Percentiles rank a stretch among this genome's conserved stretches.
These are phyloP conservation scores for Leishmania lainsoni DNA, from an alignment of 208 protist genomes.

Conservation along the genomic window DNA sequence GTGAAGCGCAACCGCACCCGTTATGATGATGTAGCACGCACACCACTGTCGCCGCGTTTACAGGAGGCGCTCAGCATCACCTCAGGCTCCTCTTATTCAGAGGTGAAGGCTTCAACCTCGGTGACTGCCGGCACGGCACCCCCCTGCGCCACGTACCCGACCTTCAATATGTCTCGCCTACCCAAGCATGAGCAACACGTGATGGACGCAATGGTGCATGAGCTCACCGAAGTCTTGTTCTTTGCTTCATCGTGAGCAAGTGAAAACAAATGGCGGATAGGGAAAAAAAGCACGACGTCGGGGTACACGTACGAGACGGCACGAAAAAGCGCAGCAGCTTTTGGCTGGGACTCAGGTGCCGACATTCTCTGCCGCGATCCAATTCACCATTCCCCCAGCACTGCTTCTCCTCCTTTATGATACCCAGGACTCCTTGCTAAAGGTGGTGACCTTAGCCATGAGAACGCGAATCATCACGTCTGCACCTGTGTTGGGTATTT, in stretches of 20 bases:
- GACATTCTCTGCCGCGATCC: background rate
- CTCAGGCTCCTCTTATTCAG: background rate
- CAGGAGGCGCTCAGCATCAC: background rate
- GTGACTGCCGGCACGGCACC: slow-evolving; percentile 23
- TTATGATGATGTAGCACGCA: slow-evolving; percentile 5
- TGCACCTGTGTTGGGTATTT: background rate
- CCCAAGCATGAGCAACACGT: slow-evolving; percentile 78
- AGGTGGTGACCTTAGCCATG: background rate
- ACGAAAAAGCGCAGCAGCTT: background rate
- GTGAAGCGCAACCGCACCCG: slow-evolving; percentile 65
- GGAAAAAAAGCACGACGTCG: background rate
- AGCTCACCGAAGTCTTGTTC: slow-evolving; percentile 68
- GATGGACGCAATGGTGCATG: slow-evolving; percentile 66
- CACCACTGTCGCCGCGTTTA: background rate
- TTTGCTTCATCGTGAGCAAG: slow-evolving; percentile 34
- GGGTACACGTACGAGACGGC: background rate
- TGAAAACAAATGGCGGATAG: background rate
- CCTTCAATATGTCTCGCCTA: slow-evolving; percentile 50
- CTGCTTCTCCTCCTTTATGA: background rate
- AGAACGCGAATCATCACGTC: background rate
- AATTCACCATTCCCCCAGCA: background rate
- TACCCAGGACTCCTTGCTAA: background rate
- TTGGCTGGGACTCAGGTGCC: background rate
- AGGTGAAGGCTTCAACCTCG: background rate
- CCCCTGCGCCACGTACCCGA: slow-evolving; percentile 69